Conservation (phyloP, 2,329 filamentous ascomycete species). For the Aspergillus bombycis region DNA sequence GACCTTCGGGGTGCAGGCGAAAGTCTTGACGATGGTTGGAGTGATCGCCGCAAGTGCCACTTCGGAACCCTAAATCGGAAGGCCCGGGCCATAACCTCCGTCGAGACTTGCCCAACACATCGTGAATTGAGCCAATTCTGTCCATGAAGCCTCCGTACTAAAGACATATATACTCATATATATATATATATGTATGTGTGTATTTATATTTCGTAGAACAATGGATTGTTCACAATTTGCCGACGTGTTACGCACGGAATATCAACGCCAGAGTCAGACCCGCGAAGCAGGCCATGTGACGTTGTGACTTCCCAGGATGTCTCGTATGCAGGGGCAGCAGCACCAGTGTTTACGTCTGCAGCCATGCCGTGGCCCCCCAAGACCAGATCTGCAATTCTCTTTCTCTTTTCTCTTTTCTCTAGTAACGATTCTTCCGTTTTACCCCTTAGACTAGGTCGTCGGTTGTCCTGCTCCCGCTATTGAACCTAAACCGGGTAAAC, state of each 20-base stretch:
- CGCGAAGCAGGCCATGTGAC: not conserved
- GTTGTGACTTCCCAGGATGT: not conserved
- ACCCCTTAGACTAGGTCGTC: not conserved
- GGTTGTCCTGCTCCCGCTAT: not conserved
- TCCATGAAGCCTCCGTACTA: not conserved
- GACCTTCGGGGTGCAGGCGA: not conserved
- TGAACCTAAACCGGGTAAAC: conserved; percentile 2
- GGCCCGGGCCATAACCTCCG: not conserved
- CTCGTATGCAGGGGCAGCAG: conserved; percentile 13
- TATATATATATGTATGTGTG: not conserved
- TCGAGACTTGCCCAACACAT: not conserved
- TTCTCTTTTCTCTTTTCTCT: not conserved
- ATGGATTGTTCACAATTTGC: not conserved
- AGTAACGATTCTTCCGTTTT: not conserved
- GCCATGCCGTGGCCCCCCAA: not conserved
- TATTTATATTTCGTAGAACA: not conserved
- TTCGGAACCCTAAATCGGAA: conserved; percentile 1
- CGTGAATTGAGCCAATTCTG: not conserved
- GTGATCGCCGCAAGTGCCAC: not conserved
- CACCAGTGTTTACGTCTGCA: not conserved
- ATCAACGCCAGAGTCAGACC: not conserved
- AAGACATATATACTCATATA: not conserved
- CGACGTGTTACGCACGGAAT: not conserved
- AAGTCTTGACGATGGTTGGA: not conserved
- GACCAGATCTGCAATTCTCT: not conserved